phyloP scores from a whole-genome alignment of 352 stramenopile genomes.

The Phytophthora meadii region DNA sequence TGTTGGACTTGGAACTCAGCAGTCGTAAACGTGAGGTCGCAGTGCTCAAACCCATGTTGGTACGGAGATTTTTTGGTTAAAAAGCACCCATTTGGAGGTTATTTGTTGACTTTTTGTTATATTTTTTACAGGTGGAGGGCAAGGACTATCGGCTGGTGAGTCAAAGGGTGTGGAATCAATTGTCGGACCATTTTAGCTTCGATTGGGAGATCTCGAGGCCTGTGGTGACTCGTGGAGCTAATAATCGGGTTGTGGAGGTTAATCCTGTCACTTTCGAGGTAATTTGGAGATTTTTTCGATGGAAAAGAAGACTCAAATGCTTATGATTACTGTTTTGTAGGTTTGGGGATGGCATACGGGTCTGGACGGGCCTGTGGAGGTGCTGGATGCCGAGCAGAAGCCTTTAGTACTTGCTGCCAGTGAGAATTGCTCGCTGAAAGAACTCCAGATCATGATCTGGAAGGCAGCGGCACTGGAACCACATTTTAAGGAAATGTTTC shows the following conservation, averaged over 20 bases:
- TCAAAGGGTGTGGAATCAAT: conserved; percentile 70
- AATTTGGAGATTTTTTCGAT: neutral
- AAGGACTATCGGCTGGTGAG: conserved; percentile 75
- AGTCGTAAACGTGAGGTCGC: conserved; percentile 47
- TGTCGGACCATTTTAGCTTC: conserved; percentile 66
- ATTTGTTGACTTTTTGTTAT: neutral
- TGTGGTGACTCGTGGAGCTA: conserved; percentile 55
- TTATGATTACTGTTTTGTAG: conserved; percentile 19
- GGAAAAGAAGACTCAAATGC: neutral
- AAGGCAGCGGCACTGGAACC: conserved; percentile 33
- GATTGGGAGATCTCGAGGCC: conserved; percentile 77
- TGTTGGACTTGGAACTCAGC: conserved; percentile 62
- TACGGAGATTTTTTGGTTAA: conserved; percentile 25
- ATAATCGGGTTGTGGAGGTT: conserved; percentile 65
- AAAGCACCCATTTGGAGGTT: neutral
- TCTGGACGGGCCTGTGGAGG: conserved; percentile 29
- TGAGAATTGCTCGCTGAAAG: conserved; percentile 42
- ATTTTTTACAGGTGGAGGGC: conserved; percentile 53
- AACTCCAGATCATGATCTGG: conserved; percentile 60
- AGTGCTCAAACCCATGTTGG: conserved; percentile 68
- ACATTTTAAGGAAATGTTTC: conserved; percentile 47
- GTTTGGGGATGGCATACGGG: conserved; percentile 36
- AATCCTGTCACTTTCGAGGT: conserved; percentile 82
- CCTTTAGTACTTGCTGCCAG: conserved; percentile 54
- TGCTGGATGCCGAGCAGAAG: conserved; percentile 43